Conservation (phyloP, 345 rosid genomes). For the Corchorus capsularis region DNA sequence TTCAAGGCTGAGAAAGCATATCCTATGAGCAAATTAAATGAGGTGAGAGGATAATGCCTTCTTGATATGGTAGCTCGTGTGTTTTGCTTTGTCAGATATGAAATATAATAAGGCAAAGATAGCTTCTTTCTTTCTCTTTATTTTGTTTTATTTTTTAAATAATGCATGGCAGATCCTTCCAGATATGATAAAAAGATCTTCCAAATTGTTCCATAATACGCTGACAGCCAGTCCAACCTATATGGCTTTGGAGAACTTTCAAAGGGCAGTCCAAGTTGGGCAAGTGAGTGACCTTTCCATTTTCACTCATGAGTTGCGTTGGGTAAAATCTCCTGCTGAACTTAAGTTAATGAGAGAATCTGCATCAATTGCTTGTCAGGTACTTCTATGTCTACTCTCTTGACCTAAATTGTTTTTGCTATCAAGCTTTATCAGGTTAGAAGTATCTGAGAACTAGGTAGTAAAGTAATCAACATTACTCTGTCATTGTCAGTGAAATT, state of each 20-base stretch:
- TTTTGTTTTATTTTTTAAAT: not conserved
- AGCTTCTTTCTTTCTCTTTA: conserved; percentile 18
- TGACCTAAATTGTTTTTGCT: not conserved
- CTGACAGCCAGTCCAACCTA: conserved; percentile 63
- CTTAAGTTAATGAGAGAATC: conserved; percentile 90
- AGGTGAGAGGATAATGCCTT: conserved; percentile 46
- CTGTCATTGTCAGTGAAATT: not conserved
- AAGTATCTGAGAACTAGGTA: not conserved
- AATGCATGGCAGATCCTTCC: conserved; percentile 75
- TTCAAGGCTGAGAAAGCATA: conserved; percentile 91
- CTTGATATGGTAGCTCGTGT: not conserved
- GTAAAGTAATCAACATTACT: conserved; percentile 4
- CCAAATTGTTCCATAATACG: conserved; percentile 75
- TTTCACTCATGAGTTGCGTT: conserved; percentile 69
- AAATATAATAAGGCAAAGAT: not conserved
- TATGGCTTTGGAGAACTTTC: conserved; percentile 69
- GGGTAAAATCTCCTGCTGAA: conserved; percentile 89
- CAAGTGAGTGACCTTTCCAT: conserved; percentile 64
- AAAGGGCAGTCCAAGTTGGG: conserved; percentile 46
- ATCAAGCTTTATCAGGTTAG: not conserved
- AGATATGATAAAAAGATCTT: conserved; percentile 65
- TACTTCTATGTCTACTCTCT: conserved; percentile 30
- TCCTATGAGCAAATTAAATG: conserved; percentile 63
- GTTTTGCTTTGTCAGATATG: conserved; percentile 3
- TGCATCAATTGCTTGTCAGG: conserved; percentile 97